Evolutionary conservation across 345 rosid genomes (phyloP).

Genomic region (Murraya paniculata): DNA sequence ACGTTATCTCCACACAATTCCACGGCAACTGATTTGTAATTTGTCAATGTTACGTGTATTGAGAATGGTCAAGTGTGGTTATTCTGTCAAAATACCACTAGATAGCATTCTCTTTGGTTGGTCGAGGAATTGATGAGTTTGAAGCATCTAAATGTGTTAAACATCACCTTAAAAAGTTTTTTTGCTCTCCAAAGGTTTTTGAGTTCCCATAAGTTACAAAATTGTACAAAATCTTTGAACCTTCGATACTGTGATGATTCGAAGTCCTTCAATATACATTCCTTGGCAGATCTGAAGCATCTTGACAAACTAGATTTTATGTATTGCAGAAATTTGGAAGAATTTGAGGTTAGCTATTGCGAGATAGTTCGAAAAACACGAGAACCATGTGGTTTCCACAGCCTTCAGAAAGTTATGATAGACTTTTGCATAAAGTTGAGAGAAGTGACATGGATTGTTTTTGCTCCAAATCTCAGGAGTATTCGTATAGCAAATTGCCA

Average conservation of each 20-base stretch:
- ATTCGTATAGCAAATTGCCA: neutral
- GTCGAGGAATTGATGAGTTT: neutral
- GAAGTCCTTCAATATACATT: neutral
- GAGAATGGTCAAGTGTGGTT: neutral
- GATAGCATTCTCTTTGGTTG: neutral
- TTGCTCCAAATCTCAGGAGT: neutral
- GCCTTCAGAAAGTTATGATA: neutral
- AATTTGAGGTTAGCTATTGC: neutral
- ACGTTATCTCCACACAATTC: neutral
- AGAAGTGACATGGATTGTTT: conserved; percentile 15
- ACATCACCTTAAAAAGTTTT: neutral
- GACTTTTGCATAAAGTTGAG: neutral
- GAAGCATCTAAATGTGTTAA: conserved; percentile 1
- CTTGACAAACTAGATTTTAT: neutral
- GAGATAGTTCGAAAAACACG: no score
- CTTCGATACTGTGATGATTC: neutral
- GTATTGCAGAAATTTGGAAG: neutral
- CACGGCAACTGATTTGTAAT: neutral
- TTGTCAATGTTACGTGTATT: neutral
- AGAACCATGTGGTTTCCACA: neutral
- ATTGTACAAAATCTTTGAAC: neutral
- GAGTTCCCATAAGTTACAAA: neutral
- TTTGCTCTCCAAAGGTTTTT: neutral
- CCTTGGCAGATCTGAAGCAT: neutral
- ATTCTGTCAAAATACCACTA: rapidly evolving